Conservation (phyloP, 495 filamentous ascomycete species). For the Parachaetomium inaequale region DNA sequence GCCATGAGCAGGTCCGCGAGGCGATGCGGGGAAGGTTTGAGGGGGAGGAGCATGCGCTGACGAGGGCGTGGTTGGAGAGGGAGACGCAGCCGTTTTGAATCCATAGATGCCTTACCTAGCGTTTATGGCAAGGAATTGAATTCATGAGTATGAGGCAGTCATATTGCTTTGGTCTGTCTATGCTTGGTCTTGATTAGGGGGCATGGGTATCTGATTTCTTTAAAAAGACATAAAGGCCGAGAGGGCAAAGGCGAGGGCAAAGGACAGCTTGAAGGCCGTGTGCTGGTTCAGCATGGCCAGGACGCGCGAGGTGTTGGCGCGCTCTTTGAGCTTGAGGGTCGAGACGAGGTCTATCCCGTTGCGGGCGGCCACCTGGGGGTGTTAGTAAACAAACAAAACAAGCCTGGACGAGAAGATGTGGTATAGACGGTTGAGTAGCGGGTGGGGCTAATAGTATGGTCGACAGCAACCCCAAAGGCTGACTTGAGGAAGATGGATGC, state of each 20-base stretch:
- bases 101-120: too few relatives aligned
- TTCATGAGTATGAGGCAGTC: background rate
- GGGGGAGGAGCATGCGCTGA: constrained; percentile 51
- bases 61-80: constrained; percentile 75
- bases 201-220: too few relatives aligned
- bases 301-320: constrained; percentile 52
- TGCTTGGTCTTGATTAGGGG: background rate
- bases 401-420: too few relatives aligned
- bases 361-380: constrained; percentile 59
- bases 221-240: constrained; percentile 69
- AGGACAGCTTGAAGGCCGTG: constrained; percentile 73
- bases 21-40: constrained; percentile 83
- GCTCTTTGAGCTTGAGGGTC: constrained; percentile 36
- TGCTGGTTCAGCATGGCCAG: constrained; percentile 59
- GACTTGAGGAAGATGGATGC: background rate
- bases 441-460: too few relatives aligned
- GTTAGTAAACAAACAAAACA: background rate
- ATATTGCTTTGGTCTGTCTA: constrained; percentile 3
- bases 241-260: constrained; percentile 71
- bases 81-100: constrained; percentile 62
- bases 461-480: background rate
- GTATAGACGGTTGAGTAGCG: too few relatives aligned
- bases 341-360: constrained; percentile 66
- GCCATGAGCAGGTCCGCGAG: constrained; percentile 74
- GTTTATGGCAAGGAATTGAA: background rate